A percentile compares a stretch with the other conserved stretches of the same genome.
Evolutionary conservation across 2,329 filamentous ascomycete genomes (phyloP).

Genomic region (Pseudocercospora musae): DNA sequence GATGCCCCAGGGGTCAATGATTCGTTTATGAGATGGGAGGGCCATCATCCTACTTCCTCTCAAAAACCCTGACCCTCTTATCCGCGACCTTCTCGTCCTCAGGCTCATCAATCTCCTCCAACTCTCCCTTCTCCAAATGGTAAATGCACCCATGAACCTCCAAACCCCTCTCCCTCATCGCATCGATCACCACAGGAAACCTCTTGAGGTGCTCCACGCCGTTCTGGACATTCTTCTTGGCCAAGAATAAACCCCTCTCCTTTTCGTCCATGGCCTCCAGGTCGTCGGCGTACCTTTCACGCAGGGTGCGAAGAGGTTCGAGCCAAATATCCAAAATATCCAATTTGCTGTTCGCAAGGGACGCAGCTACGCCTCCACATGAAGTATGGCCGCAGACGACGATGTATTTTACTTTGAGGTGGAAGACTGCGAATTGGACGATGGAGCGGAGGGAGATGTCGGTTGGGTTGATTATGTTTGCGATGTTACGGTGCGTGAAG

Average conservation of each 20-base stretch:
- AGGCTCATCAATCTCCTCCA: slow-evolving; percentile 46
- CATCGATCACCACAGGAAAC: slow-evolving; percentile 67
- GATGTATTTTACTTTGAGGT: slow-evolving; percentile 65
- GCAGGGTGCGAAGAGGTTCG: slow-evolving; percentile 53
- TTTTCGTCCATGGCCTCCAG: slow-evolving; percentile 48
- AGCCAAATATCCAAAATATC: slow-evolving; percentile 62
- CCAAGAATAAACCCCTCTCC: slow-evolving; percentile 59
- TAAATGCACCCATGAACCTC: slow-evolving; percentile 76
- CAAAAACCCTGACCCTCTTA: slow-evolving; percentile 26
- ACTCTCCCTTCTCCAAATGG: slow-evolving; percentile 57
- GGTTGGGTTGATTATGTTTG: slow-evolving; percentile 72
- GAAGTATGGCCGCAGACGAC: slow-evolving; percentile 61
- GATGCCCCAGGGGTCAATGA: background rate
- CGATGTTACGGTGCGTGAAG: slow-evolving; percentile 88
- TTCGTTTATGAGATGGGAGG: background rate
- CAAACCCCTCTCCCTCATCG: slow-evolving; percentile 66
- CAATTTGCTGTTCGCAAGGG: slow-evolving; percentile 55
- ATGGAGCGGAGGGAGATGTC: slow-evolving; percentile 74
- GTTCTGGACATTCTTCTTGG: slow-evolving; percentile 71
- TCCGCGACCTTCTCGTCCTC: slow-evolving; percentile 31
- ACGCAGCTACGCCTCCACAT: slow-evolving; percentile 58
- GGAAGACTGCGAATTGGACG: slow-evolving; percentile 72
- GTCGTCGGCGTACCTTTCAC: slow-evolving; percentile 52
- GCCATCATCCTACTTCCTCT: slow-evolving; percentile 19
- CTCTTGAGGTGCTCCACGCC: slow-evolving; percentile 66